Evolutionary conservation across 495 filamentous ascomycete species (phyloP), one percentile per base, ranked within the genome.

Genomic region (Geoglossum glabrum): DNA sequence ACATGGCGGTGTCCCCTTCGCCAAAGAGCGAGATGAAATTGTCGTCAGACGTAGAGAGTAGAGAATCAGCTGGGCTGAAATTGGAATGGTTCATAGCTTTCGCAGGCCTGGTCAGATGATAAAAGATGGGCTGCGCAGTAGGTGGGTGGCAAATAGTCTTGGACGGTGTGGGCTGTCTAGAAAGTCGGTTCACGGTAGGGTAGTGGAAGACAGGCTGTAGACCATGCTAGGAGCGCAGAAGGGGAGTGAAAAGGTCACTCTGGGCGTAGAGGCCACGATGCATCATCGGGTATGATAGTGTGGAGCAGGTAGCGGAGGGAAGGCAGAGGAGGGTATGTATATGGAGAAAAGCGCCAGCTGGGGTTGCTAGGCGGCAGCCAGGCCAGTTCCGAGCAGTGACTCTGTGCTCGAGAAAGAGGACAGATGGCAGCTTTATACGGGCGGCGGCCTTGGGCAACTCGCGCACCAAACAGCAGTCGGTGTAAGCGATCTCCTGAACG

Each of bases 351-450:
- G 17, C 4, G 31, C 31, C 36, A 1, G 36, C 36, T 40, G 36
- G 36, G 36, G 36, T 40, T 40, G 49, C 5, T 31, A 52, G 49
- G 23, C 23, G 15, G 28, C 23, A 52, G 30, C 7, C n/a, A 50
- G 5, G 19, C 5, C 7, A 19, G 17, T 2, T 31, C 25, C 11
- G 21, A 28, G n/a, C n/a, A n/a, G n/a, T 52, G 23, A 28, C 25
- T 52, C 26, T 21, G n/a, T 5, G 33, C 31, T 5, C 33, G 40
- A 27, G 23, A 40, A 52, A 58, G 56, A 58, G 56, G 56, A 58
- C 56, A 58, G 56, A 58, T 58, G 38, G 43, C 38, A 45, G 5
- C 54, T 56, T 56, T 56, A 56, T 56, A 56, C 13, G 26, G 10
- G 17, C 5, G 21, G 5, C 5, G 7, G 46, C 26, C 6, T 3